A percentile compares a stretch with the other conserved stretches of the same genome.
phyloP scores from a whole-genome alignment of 352 stramenopile species.

The Globisporangium cederbergense region DNA sequence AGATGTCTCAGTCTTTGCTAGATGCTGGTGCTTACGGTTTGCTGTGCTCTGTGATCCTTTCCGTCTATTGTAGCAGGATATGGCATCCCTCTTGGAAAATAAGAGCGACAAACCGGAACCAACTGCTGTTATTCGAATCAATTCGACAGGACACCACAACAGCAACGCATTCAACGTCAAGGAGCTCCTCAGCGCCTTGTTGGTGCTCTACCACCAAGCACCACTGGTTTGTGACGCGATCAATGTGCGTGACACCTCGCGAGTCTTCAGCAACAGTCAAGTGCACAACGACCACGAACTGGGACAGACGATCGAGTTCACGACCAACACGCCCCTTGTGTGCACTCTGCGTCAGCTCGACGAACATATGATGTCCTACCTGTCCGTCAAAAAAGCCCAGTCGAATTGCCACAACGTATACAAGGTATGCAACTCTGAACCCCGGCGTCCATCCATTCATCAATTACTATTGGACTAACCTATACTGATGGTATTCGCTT shows the following conservation, averaged over 20 bases:
- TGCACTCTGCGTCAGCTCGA: background rate
- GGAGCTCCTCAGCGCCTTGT: background rate
- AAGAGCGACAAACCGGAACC: too few species aligned
- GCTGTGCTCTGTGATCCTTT: too few species aligned
- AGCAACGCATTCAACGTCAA: background rate
- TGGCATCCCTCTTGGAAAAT: too few species aligned
- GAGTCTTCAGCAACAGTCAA: slow-evolving; percentile 12
- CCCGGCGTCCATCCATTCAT: too few species aligned
- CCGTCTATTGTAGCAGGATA: too few species aligned
- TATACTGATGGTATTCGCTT: background rate
- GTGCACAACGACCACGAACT: slow-evolving; percentile 7
- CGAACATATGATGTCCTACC: background rate
- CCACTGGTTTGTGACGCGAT: background rate
- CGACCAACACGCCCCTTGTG: background rate
- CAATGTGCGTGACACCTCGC: background rate
- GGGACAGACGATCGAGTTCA: slow-evolving; percentile 2
- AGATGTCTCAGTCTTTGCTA: background rate
- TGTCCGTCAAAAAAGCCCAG: background rate
- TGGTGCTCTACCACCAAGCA: background rate
- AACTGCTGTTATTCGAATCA: too few species aligned
- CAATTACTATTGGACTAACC: too few species aligned
- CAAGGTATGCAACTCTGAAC: background rate
- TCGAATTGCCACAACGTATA: background rate
- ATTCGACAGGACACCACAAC: too few species aligned
- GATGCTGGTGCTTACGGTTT: too few species aligned